These are phyloP conservation scores for Komagataella pastoris DNA, from an alignment of 805 yeast species.

Conservation along the genomic window DNA sequence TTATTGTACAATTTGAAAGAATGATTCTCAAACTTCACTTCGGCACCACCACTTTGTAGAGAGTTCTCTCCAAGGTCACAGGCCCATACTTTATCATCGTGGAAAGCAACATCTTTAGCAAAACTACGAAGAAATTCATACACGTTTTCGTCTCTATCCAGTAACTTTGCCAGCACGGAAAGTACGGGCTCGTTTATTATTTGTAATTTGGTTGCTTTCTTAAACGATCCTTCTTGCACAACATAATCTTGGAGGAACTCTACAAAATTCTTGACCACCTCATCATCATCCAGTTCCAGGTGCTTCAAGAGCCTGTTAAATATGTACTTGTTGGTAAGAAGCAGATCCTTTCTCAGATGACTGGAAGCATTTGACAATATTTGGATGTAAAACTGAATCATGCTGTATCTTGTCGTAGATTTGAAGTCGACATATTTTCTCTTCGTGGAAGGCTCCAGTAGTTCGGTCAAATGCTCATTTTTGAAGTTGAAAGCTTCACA, in stretches of 20 bases:
- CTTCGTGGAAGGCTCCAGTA: conserved; percentile 32
- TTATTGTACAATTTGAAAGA: conserved; percentile 55
- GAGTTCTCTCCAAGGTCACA: conserved; percentile 9
- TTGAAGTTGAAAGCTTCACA: conserved; percentile 57
- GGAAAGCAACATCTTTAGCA: conserved; percentile 32
- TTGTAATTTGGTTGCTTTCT: conserved; percentile 57
- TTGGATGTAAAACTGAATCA: conserved; percentile 48
- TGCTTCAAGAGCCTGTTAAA: conserved; percentile 58
- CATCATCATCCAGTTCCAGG: conserved; percentile 37
- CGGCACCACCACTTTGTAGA: conserved; percentile 21
- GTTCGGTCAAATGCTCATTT: conserved; percentile 44
- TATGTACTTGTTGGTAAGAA: conserved; percentile 42
- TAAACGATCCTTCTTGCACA: conserved; percentile 44
- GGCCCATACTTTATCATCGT: conserved; percentile 40
- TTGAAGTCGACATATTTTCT: conserved; percentile 6
- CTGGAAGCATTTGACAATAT: conserved; percentile 37
- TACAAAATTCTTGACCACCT: conserved; percentile 25
- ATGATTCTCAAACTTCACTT: conserved; percentile 32
- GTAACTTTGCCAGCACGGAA: conserved; percentile 41
- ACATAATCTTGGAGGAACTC: conserved; percentile 35
- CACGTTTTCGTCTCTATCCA: conserved; percentile 17
- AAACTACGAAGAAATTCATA: conserved; percentile 34
- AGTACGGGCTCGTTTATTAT: conserved; percentile 70
- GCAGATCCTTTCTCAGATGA: conserved; percentile 48
- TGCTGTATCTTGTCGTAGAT: conserved; percentile 40